phyloP scores from a whole-genome alignment of 345 rosid genomes.

The Litchi chinensis region DNA sequence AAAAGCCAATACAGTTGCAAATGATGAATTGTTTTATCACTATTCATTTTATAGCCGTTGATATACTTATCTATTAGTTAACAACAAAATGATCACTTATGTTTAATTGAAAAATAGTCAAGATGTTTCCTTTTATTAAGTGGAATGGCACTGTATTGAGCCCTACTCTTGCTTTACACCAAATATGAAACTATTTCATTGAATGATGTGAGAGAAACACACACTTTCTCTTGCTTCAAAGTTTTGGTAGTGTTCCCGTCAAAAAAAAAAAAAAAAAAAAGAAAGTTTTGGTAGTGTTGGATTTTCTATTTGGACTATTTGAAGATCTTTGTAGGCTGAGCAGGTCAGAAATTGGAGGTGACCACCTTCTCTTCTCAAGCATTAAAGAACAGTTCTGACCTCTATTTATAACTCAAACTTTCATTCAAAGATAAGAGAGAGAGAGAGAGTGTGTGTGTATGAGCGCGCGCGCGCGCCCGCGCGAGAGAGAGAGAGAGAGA shows the following conservation, averaged over 20 bases:
- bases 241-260: conserved; percentile 40
- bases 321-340: conserved; percentile 35
- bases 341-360: conserved; percentile 32
- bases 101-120: no score
- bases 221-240: conserved; percentile 20
- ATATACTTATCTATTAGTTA: no score
- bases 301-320: conserved; percentile 50
- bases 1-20: no score
- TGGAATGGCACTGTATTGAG: no score
- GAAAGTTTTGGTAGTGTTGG: conserved; percentile 42
- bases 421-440: conserved; percentile 1
- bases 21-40: no score
- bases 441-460: no score
- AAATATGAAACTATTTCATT: conserved; percentile 35
- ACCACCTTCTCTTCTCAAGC: conserved; percentile 18
- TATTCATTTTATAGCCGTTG: no score
- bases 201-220: conserved; percentile 31
- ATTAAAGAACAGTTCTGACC: conserved; percentile 35
- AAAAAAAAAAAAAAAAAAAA: no score
- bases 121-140: no score
- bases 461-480: no score
- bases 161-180: no score
- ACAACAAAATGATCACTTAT: no score
- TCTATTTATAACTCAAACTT: conserved; percentile 28
- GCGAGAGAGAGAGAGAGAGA: neutral